A percentile compares a stretch with the other conserved stretches of the same genome.
Conservation (phyloP, 2,329 filamentous ascomycete species). For the Bipolaris victoriae region DNA sequence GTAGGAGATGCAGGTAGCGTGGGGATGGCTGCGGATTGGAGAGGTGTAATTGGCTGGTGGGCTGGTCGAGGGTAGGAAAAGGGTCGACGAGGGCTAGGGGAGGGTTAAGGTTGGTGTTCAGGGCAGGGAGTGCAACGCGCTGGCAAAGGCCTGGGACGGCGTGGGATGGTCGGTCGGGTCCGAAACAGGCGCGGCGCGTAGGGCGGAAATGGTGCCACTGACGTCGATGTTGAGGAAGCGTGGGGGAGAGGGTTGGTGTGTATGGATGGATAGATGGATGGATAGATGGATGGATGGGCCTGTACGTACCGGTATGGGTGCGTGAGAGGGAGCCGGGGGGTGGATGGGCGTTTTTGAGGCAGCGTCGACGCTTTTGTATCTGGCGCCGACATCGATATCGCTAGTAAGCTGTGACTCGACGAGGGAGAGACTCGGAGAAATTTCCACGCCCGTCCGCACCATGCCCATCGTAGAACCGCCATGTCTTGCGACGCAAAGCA, state of each 20-base stretch:
- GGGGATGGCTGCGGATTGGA: conserved; percentile 27
- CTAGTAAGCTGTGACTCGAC: conserved; percentile 37
- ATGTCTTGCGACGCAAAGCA: neutral
- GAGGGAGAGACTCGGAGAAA: conserved; percentile 29
- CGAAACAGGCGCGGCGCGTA: conserved; percentile 29
- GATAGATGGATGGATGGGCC: neutral
- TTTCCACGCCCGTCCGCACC: conserved; percentile 25
- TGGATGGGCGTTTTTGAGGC: conserved; percentile 17
- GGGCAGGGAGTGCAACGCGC: conserved; percentile 29
- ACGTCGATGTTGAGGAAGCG: conserved; percentile 9
- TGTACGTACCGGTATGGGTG: conserved; percentile 3
- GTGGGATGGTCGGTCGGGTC: conserved; percentile 33
- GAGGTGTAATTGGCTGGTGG: conserved; percentile 37
- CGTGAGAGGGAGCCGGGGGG: conserved; percentile 5
- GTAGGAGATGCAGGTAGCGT: conserved; percentile 36
- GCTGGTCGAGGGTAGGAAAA: neutral
- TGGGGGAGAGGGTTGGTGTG: neutral
- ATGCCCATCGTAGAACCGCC: conserved; percentile 21
- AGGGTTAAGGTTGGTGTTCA: conserved; percentile 32
- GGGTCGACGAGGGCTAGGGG: conserved; percentile 21
- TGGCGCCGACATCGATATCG: conserved; percentile 28
- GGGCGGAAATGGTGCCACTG: conserved; percentile 30
- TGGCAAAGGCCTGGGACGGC: conserved; percentile 28
- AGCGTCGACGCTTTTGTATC: conserved; percentile 22
- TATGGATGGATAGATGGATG: too few species aligned